Base-by-base conservation (phyloP, 78 protist species). In the Dictyostelium firmibasis region DNA sequence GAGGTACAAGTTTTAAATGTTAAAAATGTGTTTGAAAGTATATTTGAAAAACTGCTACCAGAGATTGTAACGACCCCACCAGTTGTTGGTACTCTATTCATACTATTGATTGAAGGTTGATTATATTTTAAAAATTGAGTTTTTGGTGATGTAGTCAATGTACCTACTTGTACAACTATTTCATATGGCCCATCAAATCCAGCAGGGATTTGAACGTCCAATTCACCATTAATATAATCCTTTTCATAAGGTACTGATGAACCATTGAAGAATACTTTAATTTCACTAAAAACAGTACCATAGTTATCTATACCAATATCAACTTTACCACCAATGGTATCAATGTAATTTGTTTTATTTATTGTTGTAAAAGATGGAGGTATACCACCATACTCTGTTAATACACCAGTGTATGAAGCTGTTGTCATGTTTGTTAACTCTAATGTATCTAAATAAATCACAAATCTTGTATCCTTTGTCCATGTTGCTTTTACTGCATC, bases 101-200 rank as follows among this genome's bases (percentile, higher is more conserved):
- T 67, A 27, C 4, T 14, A 3, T 2, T 7, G 14, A 84, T 67
- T 18, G 16, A 20, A 10, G 89, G 89, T n/a, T 77, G 11, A 47
- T 36, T 10, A 67, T 84, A 84, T 20, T 67, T 33, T 9, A 84
- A 14, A 67, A 23, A 84, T 67, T 84, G 89, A 60, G 89, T 27
- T 4, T 69, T 69, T 13, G 72, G 8, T 3, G 89, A 2, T 25
- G 89, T 84, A 25, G 33, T 13, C 8, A n/a, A 25, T 16, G 23
- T 6, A 41, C 43, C 89, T 0, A 84, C 79, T 14, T 18, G 25
- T 4, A 84, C 89, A n/a, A 29, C 27, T 0, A 84, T 84, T 25
- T 38, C 44, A 41, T 41, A 84, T 23, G 89, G 89, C 18, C 89
- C 89, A 67, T 67, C 72, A 27, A 35, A 67, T 27, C 89, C 89